Evolutionary conservation across 805 yeast genomes (phyloP).

Genomic region (Ogataea thermomethanolica): DNA sequence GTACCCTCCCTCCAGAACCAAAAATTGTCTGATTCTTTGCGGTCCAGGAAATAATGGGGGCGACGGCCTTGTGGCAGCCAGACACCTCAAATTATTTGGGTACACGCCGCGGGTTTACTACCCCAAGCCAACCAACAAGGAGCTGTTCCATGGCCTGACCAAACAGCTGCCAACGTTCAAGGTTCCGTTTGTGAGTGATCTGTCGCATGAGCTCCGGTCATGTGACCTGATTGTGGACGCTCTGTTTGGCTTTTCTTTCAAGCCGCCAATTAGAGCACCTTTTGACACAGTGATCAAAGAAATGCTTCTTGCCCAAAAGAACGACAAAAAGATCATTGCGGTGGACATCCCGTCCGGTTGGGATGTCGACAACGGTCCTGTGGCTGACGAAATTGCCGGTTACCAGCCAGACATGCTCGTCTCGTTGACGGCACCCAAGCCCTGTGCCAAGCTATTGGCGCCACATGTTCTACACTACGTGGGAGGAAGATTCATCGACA

Average conservation of each 20-base stretch:
- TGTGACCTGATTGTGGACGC: slow-evolving; percentile 68
- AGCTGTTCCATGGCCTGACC: slow-evolving; percentile 55
- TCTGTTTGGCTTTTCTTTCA: slow-evolving; percentile 89
- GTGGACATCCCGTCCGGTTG: slow-evolving; percentile 96
- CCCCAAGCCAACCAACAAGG: slow-evolving; percentile 63
- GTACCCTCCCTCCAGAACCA: slow-evolving; percentile 49
- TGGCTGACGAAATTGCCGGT: slow-evolving; percentile 30
- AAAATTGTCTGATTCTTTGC: slow-evolving; percentile 62
- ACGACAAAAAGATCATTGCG: slow-evolving; percentile 57
- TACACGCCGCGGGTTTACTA: slow-evolving; percentile 74
- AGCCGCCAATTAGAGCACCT: slow-evolving; percentile 82
- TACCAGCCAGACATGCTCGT: slow-evolving; percentile 64
- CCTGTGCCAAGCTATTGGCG: slow-evolving; percentile 58
- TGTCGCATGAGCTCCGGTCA: slow-evolving; percentile 29
- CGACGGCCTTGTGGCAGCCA: slow-evolving; percentile 93
- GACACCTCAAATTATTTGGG: slow-evolving; percentile 82
- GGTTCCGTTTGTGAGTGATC: slow-evolving; percentile 49
- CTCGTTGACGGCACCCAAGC: slow-evolving; percentile 92
- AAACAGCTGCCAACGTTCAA: slow-evolving; percentile 65
- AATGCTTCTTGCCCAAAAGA: slow-evolving; percentile 33
- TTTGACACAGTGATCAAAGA: slow-evolving; percentile 49
- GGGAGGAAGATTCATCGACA: slow-evolving; percentile 85
- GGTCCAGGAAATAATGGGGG: slow-evolving; percentile 99
- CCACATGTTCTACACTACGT: slow-evolving; percentile 59
- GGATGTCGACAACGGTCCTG: slow-evolving; percentile 91